These are phyloP conservation scores for Jaltomata sinuosa DNA, from an alignment of 257 asterid genomes.

Conservation along the genomic window DNA sequence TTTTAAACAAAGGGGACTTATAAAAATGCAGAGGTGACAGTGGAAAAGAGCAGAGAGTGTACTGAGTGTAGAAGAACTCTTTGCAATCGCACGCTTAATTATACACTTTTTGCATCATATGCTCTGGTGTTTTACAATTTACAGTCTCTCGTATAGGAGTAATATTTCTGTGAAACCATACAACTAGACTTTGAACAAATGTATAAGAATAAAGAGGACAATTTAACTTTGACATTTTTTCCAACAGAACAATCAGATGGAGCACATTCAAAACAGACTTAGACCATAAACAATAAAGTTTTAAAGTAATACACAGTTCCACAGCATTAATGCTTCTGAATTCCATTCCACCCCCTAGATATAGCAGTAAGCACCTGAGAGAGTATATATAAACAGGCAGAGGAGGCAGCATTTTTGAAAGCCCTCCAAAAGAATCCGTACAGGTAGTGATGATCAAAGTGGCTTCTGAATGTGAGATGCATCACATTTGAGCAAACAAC, in stretches of 20 bases:
- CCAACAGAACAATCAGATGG: not conserved
- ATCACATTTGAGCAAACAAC: not conserved
- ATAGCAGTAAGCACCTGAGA: not conserved
- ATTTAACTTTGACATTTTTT: not conserved
- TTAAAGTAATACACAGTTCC: too few species aligned
- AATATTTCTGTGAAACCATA: not conserved
- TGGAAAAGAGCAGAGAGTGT: not conserved
- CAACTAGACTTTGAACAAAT: not conserved
- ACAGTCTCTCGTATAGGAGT: not conserved
- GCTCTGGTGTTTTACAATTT: not conserved
- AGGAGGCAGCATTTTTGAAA: constrained; percentile 7
- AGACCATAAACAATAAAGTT: not conserved
- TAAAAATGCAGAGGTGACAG: not conserved
- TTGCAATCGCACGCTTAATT: not conserved
- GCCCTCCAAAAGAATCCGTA: constrained; percentile 7
- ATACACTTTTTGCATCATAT: not conserved
- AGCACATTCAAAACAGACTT: not conserved
- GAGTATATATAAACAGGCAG: not conserved
- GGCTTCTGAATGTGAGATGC: not conserved
- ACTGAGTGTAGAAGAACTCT: not conserved
- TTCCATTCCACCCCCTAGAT: not conserved
- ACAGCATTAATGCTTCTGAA: not conserved
- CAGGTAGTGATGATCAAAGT: not conserved
- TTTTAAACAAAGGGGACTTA: not conserved
- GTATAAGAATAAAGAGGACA: not conserved